phyloP scores from a whole-genome alignment of 2,329 filamentous ascomycete species.

The Aspergillaceae sp. region DNA sequence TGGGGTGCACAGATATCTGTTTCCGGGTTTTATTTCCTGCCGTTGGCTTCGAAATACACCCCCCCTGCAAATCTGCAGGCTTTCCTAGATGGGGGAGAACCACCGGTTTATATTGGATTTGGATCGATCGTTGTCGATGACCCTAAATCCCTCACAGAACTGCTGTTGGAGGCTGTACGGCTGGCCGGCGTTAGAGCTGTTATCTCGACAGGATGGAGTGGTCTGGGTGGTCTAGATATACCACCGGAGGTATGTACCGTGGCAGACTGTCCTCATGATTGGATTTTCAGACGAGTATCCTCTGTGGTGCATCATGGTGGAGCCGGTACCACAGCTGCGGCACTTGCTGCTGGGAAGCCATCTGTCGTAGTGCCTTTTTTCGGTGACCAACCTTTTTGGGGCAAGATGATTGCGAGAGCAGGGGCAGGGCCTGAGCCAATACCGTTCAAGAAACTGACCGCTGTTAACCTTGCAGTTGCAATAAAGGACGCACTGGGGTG shows the following conservation, averaged over 20 bases:
- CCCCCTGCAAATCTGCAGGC: slow-evolving; percentile 55
- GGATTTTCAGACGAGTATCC: slow-evolving; percentile 71
- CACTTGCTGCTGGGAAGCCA: slow-evolving; percentile 65
- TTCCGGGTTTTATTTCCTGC: slow-evolving; percentile 65
- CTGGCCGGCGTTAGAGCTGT: slow-evolving; percentile 62
- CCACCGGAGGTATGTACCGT: slow-evolving; percentile 69
- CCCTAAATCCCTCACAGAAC: slow-evolving; percentile 58
- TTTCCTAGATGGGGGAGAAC: slow-evolving; percentile 58
- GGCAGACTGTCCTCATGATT: slow-evolving; percentile 77
- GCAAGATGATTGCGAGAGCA: slow-evolving; percentile 62
- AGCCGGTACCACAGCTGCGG: slow-evolving; percentile 74
- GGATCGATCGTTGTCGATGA: slow-evolving; percentile 72
- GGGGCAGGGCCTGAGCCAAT: slow-evolving; percentile 63
- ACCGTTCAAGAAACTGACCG: slow-evolving; percentile 56
- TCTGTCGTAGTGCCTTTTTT: slow-evolving; percentile 81
- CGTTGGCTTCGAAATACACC: slow-evolving; percentile 56
- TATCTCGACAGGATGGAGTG: slow-evolving; percentile 79
- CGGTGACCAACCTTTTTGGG: slow-evolving; percentile 74
- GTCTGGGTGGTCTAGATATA: slow-evolving; percentile 55
- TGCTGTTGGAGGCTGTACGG: slow-evolving; percentile 62
- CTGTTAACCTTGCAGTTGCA: slow-evolving; percentile 44
- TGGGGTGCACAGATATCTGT: slow-evolving; percentile 66
- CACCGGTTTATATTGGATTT: slow-evolving; percentile 72
- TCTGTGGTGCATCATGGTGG: slow-evolving; percentile 78
- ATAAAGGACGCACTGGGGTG: too few relatives aligned